Evolutionary conservation across 768 basidiomycete species (phyloP), one percentile per base, ranked within the genome.

Genomic region (Amylocystis lapponica): DNA sequence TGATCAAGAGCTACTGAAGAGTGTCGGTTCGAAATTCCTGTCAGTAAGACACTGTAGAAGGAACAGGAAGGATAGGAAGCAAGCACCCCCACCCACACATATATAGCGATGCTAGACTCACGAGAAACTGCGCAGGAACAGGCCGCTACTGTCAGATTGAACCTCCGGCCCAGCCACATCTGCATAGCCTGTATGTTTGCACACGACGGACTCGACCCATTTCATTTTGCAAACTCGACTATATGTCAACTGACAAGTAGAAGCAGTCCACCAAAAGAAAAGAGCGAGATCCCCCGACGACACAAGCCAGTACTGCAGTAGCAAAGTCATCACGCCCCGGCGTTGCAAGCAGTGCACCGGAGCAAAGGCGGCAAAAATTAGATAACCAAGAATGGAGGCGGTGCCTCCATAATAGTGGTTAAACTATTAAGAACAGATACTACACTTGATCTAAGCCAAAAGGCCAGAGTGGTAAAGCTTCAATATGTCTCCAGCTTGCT

Each of bases 371-470:
- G 52, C 56, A 59, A 59, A 58, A 58, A 58, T 58, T 52, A 58
- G 57, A 58, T 58, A 58, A 58, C 57, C 57, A 62, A 61, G 41
- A 62, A 62, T 62, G 60, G 50, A 53, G 59, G 55, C 60, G 59
- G 59, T 62, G 60, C 55, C 59, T 53, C 50, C 60, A 62, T 62
- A 62, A 62, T 62, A 62, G 61, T 62, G 61, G 61, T 62, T 62
- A 62, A 62, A 62, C 73, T 78, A 69, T 71, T 69, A 76, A 78
- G 75, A 78, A 79, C 76, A 79, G 78, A 79, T 79, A 79, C 78
- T 79, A 79, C 78, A 79, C 78, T 79, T 79, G 78, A 79, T 79
- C 78, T 78, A 78, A 79, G 76, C 78, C 77, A 78, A 75, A 73
- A 75, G 75, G 75, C 75, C 74, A 69, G 68, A 70, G 68, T 69